phyloP scores from a whole-genome alignment of 1,139 yeast species.

The Blastobotrys malaysiensis region DNA sequence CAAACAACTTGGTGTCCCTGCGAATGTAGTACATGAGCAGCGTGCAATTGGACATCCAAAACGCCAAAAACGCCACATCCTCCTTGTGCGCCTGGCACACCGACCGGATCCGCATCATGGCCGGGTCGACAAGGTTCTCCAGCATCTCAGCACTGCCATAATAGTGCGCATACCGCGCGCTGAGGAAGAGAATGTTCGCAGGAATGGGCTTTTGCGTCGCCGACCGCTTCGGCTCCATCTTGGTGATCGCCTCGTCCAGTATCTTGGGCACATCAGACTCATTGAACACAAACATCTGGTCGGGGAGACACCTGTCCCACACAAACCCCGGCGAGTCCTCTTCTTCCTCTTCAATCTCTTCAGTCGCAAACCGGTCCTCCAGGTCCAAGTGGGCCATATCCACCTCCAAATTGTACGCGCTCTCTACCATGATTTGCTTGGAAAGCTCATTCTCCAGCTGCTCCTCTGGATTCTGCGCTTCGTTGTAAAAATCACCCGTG shows the following conservation, averaged over 20 bases:
- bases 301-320: conserved; percentile 38
- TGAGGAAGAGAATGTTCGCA: conserved; percentile 39
- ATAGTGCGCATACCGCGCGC: conserved; percentile 39
- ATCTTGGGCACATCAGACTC: conserved; percentile 36
- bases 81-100: conserved; percentile 30
- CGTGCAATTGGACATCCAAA: conserved; percentile 40
- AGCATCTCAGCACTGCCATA: conserved; percentile 34
- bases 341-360: conserved; percentile 16
- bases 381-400: conserved; percentile 26
- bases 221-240: conserved; percentile 36
- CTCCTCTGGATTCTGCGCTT: conserved; percentile 22
- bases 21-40: conserved; percentile 37
- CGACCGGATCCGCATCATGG: conserved; percentile 32
- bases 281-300: conserved; percentile 38
- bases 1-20: conserved; percentile 33
- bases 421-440: conserved; percentile 27
- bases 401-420: conserved; percentile 31
- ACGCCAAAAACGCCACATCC: conserved; percentile 38
- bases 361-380: conserved; percentile 10
- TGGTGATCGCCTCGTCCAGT: conserved; percentile 35
- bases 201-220: conserved; percentile 38
- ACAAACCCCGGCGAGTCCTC: conserved; percentile 26
- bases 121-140: conserved; percentile 32
- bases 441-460: conserved; percentile 18
- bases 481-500: conserved; percentile 31